Base-by-base conservation (phyloP, 495 filamentous ascomycete genomes). In the Penicillium bovifimosum region DNA sequence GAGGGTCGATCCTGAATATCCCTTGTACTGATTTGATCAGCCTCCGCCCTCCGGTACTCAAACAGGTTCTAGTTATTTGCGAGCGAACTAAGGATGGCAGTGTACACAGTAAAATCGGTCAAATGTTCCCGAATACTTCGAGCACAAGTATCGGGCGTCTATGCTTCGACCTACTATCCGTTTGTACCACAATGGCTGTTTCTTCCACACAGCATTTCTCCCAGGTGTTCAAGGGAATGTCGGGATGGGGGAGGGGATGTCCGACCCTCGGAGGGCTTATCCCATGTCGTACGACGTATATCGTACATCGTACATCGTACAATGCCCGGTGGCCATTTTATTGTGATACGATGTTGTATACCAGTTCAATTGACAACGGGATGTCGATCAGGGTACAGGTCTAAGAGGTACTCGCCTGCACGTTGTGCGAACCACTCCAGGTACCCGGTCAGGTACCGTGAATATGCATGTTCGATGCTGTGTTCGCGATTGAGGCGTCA, bases 1-100 rank as follows among this genome's bases (percentile, higher is more conserved):
- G 35, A n/a, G 3, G 36, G 55, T 43, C 50, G 54, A 53, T 58
- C 47, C 39, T 31, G 42, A 34, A 28, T 35, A 56, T 56, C 53
- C 50, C 42, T 54, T 50, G 52, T 40, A 46, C n/a, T n/a, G n/a
- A 38, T 43, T 24, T 14, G 7, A 10, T 31, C 47, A 34, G 35
- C 34, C 47, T 48, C 46, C 33, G 6, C 17, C n/a, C n/a, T n/a
- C n/a, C n/a, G n/a, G n/a, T n/a, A 14, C 46, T 17, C 29, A 26
- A 34, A 32, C 28, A 24, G 29, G 44, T 24, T 11, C 20, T 3
- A 41, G 27, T 39, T 8, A 41, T 41, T 39, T 8, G 36, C 9
- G 11, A 14, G 14, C 26, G 28, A 28, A 13, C 4, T 11, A 43
- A 24, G 20, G 20, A 24, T 2, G 20, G 20, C 20, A 24, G n/a